A percentile compares a stretch with the other conserved stretches of the same genome.
phyloP scores from a whole-genome alignment of 2,329 filamentous ascomycete genomes.

The Fusarium hostae region DNA sequence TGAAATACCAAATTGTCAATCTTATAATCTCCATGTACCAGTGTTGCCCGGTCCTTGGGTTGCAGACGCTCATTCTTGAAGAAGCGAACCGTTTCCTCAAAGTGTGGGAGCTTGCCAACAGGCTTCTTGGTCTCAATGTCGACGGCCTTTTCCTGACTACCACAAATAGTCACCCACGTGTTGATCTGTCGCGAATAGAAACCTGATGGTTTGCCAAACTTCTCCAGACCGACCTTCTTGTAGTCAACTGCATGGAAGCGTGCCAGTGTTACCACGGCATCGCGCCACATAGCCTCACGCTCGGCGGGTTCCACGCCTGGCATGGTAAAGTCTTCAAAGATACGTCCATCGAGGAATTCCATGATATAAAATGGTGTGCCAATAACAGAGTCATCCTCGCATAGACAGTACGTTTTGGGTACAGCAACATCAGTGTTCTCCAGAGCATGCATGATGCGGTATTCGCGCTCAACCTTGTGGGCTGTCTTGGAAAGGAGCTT shows the following conservation, averaged over 20 bases:
- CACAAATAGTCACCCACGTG: slow-evolving; percentile 83
- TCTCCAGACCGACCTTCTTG: slow-evolving; percentile 72
- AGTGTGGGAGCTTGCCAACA: slow-evolving; percentile 86
- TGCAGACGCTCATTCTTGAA: slow-evolving; percentile 76
- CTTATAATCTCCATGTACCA: slow-evolving; percentile 97
- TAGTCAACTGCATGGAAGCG: slow-evolving; percentile 83
- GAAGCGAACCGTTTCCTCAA: slow-evolving; percentile 81
- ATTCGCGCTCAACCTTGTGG: slow-evolving; percentile 96
- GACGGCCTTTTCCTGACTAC: slow-evolving; percentile 77
- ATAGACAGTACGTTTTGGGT: slow-evolving; percentile 84
- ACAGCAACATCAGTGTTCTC: slow-evolving; percentile 84
- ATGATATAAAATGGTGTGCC: slow-evolving; percentile 98
- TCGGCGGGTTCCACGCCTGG: slow-evolving; percentile 76
- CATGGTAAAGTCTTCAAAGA: slow-evolving; percentile 89
- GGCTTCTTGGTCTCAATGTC: slow-evolving; percentile 81
- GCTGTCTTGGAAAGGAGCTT: slow-evolving; percentile 91
- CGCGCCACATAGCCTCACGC: slow-evolving; percentile 84
- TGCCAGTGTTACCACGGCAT: slow-evolving; percentile 84
- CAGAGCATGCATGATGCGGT: slow-evolving; percentile 87
- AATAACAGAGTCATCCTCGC: slow-evolving; percentile 81
- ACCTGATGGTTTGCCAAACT: slow-evolving; percentile 77
- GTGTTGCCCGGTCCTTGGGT: slow-evolving; percentile 79
- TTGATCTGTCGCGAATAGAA: slow-evolving; percentile 89
- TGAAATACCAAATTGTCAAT: slow-evolving; percentile 93
- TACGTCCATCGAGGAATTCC: slow-evolving; percentile 93